Conservation (phyloP, 192 early-diverging fungal species). For the Backusella australiensis region DNA sequence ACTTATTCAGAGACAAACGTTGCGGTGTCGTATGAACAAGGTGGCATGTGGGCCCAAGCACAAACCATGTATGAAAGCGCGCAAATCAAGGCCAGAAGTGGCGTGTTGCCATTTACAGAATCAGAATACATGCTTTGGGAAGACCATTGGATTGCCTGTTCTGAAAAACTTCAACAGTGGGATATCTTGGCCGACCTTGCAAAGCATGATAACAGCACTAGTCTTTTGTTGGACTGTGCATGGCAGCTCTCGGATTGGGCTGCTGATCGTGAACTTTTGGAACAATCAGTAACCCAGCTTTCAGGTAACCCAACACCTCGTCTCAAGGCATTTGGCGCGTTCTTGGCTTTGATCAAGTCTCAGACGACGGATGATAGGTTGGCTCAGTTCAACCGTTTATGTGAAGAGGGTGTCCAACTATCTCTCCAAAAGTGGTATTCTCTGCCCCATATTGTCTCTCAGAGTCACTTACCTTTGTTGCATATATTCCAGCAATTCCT, state of each 20-base stretch:
- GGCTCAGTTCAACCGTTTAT: constrained; percentile 72
- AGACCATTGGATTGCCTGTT: constrained; percentile 91
- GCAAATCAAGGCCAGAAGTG: constrained; percentile 86
- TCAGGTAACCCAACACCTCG: constrained; percentile 63
- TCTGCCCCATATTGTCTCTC: constrained; percentile 81
- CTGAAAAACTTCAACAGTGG: constrained; percentile 95
- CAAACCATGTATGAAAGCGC: constrained; percentile 91
- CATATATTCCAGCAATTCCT: constrained; percentile 97
- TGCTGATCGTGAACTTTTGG: constrained; percentile 73
- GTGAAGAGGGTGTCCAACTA: constrained; percentile 83
- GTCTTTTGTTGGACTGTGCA: constrained; percentile 86
- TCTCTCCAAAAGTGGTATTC: constrained; percentile 86
- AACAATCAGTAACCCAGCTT: constrained; percentile 62
- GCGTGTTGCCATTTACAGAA: constrained; percentile 86
- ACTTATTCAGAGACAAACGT: constrained; percentile 91
- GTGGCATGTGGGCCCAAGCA: constrained; percentile 89
- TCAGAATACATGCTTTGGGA: constrained; percentile 98
- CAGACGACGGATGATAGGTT: constrained; percentile 55
- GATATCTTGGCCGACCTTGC: constrained; percentile 92
- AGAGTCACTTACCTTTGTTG: constrained; percentile 83
- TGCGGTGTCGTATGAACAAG: constrained; percentile 95
- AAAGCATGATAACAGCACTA: constrained; percentile 83
- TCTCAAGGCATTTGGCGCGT: constrained; percentile 86
- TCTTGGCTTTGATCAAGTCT: constrained; percentile 70
- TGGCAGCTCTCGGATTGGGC: constrained; percentile 97